Base-by-base conservation (phyloP, 2,329 filamentous ascomycete genomes). In the Phoma herbarum region DNA sequence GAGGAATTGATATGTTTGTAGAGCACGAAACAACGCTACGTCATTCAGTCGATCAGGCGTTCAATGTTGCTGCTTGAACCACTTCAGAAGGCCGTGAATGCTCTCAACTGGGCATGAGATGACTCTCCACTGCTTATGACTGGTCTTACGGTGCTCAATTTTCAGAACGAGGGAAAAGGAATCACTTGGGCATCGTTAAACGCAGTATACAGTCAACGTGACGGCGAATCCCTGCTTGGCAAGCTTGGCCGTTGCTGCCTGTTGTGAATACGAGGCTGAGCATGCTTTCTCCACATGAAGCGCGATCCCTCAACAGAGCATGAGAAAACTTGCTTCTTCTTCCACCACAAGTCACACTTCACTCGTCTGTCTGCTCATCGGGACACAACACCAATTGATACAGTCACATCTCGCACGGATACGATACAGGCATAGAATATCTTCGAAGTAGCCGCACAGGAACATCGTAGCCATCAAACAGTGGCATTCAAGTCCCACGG, bases 231-330 rank as follows among this genome's bases (percentile, higher is more conserved):
- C 42, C 31, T 18, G n/a, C 35, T 37, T 41, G 54, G 47, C 54
- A 57, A 57, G 54, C 25, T 14, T 28, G 26, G 42, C 33, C 25
- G 28, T 35, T 57, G 54, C 10, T 57, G 54, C 47, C 47, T 57
- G 26, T 18, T 31, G 3, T 26, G 47, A 20, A 31, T 33, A 51
- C 33, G 53, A 57, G 37, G 37, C 47, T 50, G 31, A 20, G 25
- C 39, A 37, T 11, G 6, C 31, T 35, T 35, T 35, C 31, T 35
- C 14, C 16, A 14, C 12, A 28, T 16, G n/a, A 2, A 41, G n/a
- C 18, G 25, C 26, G 29, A 25, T 5, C 12, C n/a, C 31, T 9
- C 7, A n/a, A 35, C 16, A 35, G 31, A 18, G 20, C 22, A 42
- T 25, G 31, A 41, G 42, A 11, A 3, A 5, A 29, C 10, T 42